phyloP scores from a whole-genome alignment of 768 basidiomycete species.

The Russula abietina region DNA sequence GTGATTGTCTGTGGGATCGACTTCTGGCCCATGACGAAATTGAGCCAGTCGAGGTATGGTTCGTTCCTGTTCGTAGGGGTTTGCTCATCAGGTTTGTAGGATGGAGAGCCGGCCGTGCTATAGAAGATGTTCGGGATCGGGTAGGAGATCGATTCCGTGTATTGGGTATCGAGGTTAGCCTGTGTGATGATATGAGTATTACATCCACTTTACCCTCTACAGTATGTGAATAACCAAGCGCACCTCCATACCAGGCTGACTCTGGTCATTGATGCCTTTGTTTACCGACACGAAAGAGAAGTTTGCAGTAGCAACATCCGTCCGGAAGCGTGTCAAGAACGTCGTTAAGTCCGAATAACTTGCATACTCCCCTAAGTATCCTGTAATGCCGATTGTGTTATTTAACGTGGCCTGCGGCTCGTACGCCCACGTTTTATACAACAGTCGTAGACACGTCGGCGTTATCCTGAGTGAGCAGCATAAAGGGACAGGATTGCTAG shows the following conservation, averaged over 20 bases:
- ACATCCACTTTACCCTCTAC: background rate
- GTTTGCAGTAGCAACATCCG: background rate
- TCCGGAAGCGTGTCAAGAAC: constrained; percentile 33
- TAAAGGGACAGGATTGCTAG: constrained; percentile 34
- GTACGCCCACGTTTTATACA: constrained; percentile 34
- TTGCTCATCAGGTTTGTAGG: constrained; percentile 44
- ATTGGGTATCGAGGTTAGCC: constrained; percentile 36
- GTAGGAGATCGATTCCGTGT: constrained; percentile 33
- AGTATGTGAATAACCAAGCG: background rate
- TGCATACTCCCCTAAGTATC: constrained; percentile 45
- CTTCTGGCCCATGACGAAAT: no score
- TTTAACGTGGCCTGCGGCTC: constrained; percentile 28
- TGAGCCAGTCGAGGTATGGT: constrained; percentile 62
- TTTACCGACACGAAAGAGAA: background rate
- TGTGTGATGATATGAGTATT: background rate
- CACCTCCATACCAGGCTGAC: constrained; percentile 51
- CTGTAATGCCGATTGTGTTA: constrained; percentile 37
- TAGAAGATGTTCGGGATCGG: constrained; percentile 60
- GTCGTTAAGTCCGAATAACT: constrained; percentile 45
- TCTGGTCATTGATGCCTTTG: constrained; percentile 28
- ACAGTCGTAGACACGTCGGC: constrained; percentile 32
- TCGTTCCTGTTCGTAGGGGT: constrained; percentile 47
- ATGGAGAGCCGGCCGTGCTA: constrained; percentile 62
- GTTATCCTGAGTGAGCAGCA: constrained; percentile 39
- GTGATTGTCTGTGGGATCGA: constrained; percentile 54